Evolutionary conservation across 139 green algal genomes (phyloP), one percentile per base, ranked within the genome.

Genomic region (Chlorella sp.): DNA sequence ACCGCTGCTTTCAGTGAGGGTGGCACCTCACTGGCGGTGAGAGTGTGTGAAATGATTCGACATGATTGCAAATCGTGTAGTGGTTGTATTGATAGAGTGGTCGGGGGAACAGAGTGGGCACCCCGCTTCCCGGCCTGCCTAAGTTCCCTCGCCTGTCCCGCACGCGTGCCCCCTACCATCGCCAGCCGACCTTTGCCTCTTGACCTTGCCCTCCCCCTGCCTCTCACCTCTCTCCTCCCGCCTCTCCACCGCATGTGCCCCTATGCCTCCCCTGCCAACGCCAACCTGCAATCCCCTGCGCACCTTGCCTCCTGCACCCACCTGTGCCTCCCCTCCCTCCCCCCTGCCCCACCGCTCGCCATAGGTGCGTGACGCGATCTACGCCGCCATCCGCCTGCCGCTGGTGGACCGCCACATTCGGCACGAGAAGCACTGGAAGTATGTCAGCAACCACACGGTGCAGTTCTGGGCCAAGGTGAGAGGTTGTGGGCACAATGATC

Each of bases 341-440:
- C 80, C 28, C 42, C 80, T 30, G 5, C 30, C 66, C 66, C 76
- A 40, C 37, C 22, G 18, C 53, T 22, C 68, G 14, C 32, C 37
- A 4, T 4, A 86, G 53, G 94, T 98, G 39, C 93, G 95, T 26
- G 98, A 99, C 89, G 97, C 95, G 61, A 97, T 99, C 83, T 98
- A 98, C 93, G 85, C 91, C 53, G 91, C 92, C 39, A 91, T 94
- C 81, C 69, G 80, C 15, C 73, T 94, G 88, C 88, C 95, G 16
- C 90, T 91, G 36, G 88, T 89, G 39, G 96, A 99, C 89, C 92
- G 95, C 26, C 91, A 95, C 86, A 92, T 98, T 86, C 92, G 98
- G 42, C 98, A 99, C 91, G 96, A 98, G 71, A 99, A 99, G 94
- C 98, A 99, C 96, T 99, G 97, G 96, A 94, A 95, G 69, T 99